Evolutionary conservation across 345 rosid species (phyloP), one percentile per base, ranked within the genome.

Genomic region (Moricandia arvensis): DNA sequence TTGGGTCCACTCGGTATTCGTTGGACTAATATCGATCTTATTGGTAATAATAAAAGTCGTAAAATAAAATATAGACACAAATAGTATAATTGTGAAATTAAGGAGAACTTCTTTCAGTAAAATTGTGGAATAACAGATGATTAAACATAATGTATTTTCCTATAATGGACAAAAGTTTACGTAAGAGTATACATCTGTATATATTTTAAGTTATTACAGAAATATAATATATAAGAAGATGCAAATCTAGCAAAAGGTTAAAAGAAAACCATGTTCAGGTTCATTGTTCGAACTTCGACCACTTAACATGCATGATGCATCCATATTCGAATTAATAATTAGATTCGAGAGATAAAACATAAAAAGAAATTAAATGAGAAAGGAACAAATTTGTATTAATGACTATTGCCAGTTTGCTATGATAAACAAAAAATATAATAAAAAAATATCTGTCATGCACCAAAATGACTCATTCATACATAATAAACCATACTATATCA

Each of bases 401-500:
- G 53, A n/a, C 53, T 8, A 47, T n/a, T 47, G 53, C n/a, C 17
- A 47, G 17, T 47, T n/a, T 47, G 53, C 18, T 47, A 43, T 47
- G 53, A 47, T 47, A 47, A 47, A 47, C 1, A 43, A 47, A 45
- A 47, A 47, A 47, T n/a, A n/a, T n/a, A n/a, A 47, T 16, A n/a
- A 47, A 47, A 47, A 49, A 77, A 72, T 35, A 77, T 41, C 76
- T 77, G 80, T 71, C 80, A 71, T 77, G 68, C 80, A 71, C 80
- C 68, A 71, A 16, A 77, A 64, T 71, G 72, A 64, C 76, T 45
- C 68, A 77, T 77, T 77, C 80, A 71, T 45, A 77, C 67, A 71
- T 66, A 69, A 45, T 47, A 76, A 70, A 70, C 75, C 75, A 69
- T 69, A 54, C 66, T 76, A 57, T 76, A 63, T 63, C 65, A 31